These are phyloP conservation scores for Colletotrichum australisinense DNA, from an alignment of 2,329 filamentous ascomycete species.

Conservation along the genomic window DNA sequence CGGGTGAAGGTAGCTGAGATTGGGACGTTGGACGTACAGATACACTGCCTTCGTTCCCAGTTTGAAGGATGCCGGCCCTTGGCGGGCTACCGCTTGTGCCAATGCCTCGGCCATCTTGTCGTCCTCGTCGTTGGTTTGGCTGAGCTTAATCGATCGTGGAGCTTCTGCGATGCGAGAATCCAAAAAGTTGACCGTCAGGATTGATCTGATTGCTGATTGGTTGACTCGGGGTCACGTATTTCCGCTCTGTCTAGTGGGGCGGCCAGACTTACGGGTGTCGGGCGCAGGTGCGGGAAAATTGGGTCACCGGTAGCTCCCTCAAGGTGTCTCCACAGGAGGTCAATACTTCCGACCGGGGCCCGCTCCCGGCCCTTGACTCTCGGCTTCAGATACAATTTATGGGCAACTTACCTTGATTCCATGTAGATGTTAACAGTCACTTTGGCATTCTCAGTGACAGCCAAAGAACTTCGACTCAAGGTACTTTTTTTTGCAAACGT, in stretches of 20 bases:
- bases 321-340: background rate
- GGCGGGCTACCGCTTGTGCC: slow-evolving; percentile 48
- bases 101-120: slow-evolving; percentile 53
- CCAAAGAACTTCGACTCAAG: background rate
- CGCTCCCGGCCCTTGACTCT: background rate
- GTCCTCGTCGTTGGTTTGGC: slow-evolving; percentile 23
- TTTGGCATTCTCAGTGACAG: background rate
- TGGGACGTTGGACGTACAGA: slow-evolving; percentile 55
- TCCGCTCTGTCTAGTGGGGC: background rate
- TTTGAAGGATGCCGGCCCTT: slow-evolving; percentile 55
- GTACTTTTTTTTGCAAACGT: background rate
- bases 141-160: background rate
- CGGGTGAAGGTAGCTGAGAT: background rate
- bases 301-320: background rate
- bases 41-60: slow-evolving; percentile 67
- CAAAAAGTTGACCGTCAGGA: slow-evolving; percentile 27
- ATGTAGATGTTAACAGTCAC: background rate
- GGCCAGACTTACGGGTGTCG: background rate
- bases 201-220: slow-evolving; percentile 26
- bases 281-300: background rate
- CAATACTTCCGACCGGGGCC: background rate
- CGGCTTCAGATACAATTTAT: background rate
- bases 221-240: slow-evolving; percentile 17
- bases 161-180: slow-evolving; percentile 16
- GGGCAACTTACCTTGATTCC: background rate